Conservation (phyloP, 805 yeast genomes). For the Kodamaea laetipori region DNA sequence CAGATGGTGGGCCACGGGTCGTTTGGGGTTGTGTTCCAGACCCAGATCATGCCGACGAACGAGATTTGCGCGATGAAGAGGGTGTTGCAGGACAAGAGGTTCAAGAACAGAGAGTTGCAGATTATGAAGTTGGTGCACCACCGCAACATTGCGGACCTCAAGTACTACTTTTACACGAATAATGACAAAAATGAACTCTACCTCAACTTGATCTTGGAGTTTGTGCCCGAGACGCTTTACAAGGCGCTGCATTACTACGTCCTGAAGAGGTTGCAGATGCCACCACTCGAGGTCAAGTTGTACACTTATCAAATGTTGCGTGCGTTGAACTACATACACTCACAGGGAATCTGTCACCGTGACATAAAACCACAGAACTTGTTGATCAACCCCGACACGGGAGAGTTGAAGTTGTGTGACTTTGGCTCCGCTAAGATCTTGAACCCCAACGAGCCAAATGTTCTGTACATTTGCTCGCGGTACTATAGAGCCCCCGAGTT, state of each 20-base stretch:
- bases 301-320: constrained; percentile 79
- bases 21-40: constrained; percentile 97
- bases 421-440: constrained; percentile 94
- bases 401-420: constrained; percentile 89
- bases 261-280: constrained; percentile 75
- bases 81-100: constrained; percentile 93
- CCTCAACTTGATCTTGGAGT: constrained; percentile 86
- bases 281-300: constrained; percentile 81
- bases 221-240: constrained; percentile 93
- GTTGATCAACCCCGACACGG: constrained; percentile 80
- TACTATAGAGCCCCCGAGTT: constrained; percentile 97
- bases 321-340: constrained; percentile 77
- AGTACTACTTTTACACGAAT: constrained; percentile 80
- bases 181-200: constrained; percentile 78
- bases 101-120: constrained; percentile 91
- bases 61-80: constrained; percentile 90
- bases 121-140: constrained; percentile 91
- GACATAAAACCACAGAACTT: constrained; percentile 91
- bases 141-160: constrained; percentile 82
- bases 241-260: constrained; percentile 86
- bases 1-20: constrained; percentile 98
- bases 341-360: constrained; percentile 84
- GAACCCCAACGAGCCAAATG: constrained; percentile 90
- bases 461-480: constrained; percentile 93
- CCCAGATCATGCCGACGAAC: constrained; percentile 70